Percentiles rank a stretch among this genome's conserved stretches.
Evolutionary conservation across 306 rosid genomes (phyloP).

Genomic region (Sphenostylis stenocarpa): DNA sequence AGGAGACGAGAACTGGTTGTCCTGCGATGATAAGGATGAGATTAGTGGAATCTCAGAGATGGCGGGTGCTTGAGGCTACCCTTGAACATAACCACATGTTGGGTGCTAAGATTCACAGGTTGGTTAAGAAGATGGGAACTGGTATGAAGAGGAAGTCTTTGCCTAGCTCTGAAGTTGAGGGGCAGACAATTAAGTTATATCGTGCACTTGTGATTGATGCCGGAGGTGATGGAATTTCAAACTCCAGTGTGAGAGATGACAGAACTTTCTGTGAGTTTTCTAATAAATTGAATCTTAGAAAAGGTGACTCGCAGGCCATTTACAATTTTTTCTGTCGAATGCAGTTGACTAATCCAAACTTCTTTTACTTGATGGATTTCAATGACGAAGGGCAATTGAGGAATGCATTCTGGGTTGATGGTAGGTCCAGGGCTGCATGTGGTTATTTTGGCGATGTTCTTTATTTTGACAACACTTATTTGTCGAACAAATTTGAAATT

Average conservation of each 20-base stretch:
- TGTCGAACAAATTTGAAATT: constrained; percentile 80
- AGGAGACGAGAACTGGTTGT: constrained; percentile 96
- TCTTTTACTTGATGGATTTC: constrained; percentile 93
- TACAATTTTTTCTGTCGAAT: constrained; percentile 88
- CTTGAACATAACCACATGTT: constrained; percentile 87
- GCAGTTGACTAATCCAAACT: constrained; percentile 88
- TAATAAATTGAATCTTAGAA: constrained; percentile 66
- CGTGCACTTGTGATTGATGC: constrained; percentile 90
- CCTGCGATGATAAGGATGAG: constrained; percentile 98
- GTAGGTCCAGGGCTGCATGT: constrained; percentile 83
- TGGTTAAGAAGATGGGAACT: constrained; percentile 60
- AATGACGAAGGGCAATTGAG: constrained; percentile 78
- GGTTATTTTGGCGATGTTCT: constrained; percentile 77
- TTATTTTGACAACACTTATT: constrained; percentile 69
- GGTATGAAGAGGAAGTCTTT: constrained; percentile 64
- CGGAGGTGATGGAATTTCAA: constrained; percentile 54
- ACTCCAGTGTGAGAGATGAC: constrained; percentile 44
- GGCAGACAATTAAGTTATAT: constrained; percentile 70
- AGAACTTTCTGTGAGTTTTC: constrained; percentile 41
- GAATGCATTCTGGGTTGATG: constrained; percentile 85
- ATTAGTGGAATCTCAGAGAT: constrained; percentile 78
- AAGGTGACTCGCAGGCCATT: constrained; percentile 86
- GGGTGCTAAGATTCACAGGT: constrained; percentile 63
- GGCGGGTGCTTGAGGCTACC: constrained; percentile 86
- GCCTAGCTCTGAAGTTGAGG: constrained; percentile 60